Percentiles rank a stretch among this genome's conserved stretches.
Evolutionary conservation across 352 stramenopile species (phyloP).

Genomic region (Pythium phragmiticola): DNA sequence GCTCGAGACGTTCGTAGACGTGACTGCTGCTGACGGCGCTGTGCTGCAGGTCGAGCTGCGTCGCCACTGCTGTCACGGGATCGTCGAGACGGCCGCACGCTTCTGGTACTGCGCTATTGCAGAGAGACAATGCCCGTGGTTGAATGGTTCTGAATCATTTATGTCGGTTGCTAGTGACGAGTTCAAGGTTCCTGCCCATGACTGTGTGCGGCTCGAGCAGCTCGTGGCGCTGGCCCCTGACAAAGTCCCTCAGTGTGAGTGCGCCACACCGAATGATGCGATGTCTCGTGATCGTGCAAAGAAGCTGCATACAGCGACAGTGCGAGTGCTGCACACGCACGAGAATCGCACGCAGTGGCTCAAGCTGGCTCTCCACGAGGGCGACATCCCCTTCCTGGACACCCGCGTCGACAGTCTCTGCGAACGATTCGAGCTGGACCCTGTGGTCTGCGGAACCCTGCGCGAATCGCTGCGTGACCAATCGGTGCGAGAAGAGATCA

Average conservation of each 20-base stretch:
- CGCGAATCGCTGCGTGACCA: slow-evolving; percentile 13
- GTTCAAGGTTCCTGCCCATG: slow-evolving; percentile 18
- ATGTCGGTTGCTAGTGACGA: slow-evolving; percentile 13
- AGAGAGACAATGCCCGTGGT: not conserved
- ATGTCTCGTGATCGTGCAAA: not conserved
- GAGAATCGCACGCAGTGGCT: slow-evolving; percentile 11
- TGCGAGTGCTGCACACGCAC: slow-evolving; percentile 4
- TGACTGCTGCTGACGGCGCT: slow-evolving; percentile 11
- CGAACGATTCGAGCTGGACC: slow-evolving; percentile 10
- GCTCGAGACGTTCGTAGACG: slow-evolving; percentile 30
- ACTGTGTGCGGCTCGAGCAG: slow-evolving; percentile 20
- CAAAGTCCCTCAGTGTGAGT: not conserved
- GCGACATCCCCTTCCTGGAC: slow-evolving; percentile 14
- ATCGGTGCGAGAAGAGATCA: slow-evolving; percentile 21
- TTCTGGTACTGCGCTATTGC: slow-evolving; percentile 22
- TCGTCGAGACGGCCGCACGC: not conserved
- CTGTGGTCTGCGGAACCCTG: slow-evolving; percentile 5
- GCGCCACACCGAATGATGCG: not conserved
- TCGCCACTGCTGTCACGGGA: slow-evolving; percentile 23
- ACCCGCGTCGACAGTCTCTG: slow-evolving; percentile 17
- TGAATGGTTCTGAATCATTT: not conserved
- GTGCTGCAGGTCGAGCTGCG: slow-evolving; percentile 26
- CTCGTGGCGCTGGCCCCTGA: slow-evolving; percentile 2
- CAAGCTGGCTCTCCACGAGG: slow-evolving; percentile 19
- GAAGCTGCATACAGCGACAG: slow-evolving; percentile 12